Evolutionary conservation across 2,329 filamentous ascomycete genomes (phyloP).

Genomic region (Tetracladium maxilliforme): DNA sequence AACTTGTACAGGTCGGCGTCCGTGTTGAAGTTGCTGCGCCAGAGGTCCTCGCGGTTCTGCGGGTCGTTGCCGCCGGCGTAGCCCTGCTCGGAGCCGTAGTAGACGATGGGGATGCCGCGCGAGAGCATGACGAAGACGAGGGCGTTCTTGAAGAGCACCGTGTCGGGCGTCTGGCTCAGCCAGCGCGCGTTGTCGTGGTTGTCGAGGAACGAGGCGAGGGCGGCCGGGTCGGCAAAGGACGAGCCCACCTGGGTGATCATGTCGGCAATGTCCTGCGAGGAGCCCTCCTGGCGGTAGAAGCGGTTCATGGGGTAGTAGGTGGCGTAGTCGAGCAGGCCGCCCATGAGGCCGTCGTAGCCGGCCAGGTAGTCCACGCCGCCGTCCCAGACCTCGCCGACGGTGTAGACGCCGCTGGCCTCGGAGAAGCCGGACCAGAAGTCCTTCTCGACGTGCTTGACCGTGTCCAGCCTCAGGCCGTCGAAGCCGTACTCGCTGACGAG

Average conservation of each 20-base stretch:
- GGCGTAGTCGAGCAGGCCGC: constrained; percentile 47
- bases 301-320: constrained; percentile 16
- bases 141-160: constrained; percentile 24
- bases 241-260: constrained; percentile 11
- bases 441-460: constrained; percentile 26
- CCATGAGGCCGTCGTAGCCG: constrained; percentile 36
- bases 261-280: constrained; percentile 15
- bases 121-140: constrained; percentile 31
- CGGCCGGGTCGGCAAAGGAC: constrained; percentile 19
- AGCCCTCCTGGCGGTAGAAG: too few species aligned
- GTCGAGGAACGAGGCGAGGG: constrained; percentile 24
- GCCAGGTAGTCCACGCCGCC: constrained; percentile 36
- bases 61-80: constrained; percentile 21
- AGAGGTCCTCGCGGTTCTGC: constrained; percentile 26
- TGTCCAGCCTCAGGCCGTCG: constrained; percentile 35
- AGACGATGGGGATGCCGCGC: constrained; percentile 36
- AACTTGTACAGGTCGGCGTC: constrained; percentile 20
- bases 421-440: constrained; percentile 41
- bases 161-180: constrained; percentile 9
- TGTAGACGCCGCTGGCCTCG: constrained; percentile 38
- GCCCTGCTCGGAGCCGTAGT: constrained; percentile 38
- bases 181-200: constrained; percentile 26
- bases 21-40: constrained; percentile 23
- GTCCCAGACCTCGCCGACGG: constrained; percentile 44
- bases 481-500: constrained; percentile 26